Conservation (phyloP, 257 asterid genomes). For the Primulina huaijiensis region DNA sequence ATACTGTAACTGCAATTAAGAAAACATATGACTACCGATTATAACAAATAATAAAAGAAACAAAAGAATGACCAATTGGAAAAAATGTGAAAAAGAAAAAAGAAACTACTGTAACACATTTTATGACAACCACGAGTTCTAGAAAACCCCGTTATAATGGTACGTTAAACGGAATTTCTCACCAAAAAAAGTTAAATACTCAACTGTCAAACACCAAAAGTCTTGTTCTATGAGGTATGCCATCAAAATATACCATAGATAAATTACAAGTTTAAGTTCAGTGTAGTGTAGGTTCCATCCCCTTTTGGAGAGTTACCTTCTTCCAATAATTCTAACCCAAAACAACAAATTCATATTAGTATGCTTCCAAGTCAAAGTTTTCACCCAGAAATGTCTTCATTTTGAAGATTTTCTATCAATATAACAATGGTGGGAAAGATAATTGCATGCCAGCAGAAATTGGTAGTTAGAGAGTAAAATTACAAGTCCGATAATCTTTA, state of each 20-base stretch:
- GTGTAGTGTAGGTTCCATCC: not conserved
- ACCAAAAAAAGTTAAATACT: not conserved
- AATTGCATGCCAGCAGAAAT: not conserved
- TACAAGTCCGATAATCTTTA: not conserved
- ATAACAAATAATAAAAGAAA: slow-evolving; percentile 7
- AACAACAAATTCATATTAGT: not conserved
- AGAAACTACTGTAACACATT: not conserved
- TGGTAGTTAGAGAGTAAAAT: not conserved
- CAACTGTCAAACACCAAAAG: not conserved
- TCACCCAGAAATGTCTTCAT: not conserved
- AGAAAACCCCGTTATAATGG: not conserved
- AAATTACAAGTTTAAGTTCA: not conserved
- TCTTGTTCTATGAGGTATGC: not conserved
- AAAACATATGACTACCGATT: not conserved
- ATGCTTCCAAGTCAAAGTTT: not conserved
- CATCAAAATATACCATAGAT: not conserved
- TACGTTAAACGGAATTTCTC: not conserved
- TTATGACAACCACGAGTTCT: not conserved
- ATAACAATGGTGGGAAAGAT: no score
- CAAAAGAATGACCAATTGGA: not conserved
- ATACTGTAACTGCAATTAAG: not conserved
- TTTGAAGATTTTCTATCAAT: not conserved
- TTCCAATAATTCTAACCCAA: not conserved
- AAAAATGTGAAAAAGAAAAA: not conserved
- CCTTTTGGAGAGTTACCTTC: not conserved